A percentile compares a stretch with the other conserved stretches of the same genome.
Evolutionary conservation across 2,329 filamentous ascomycete genomes (phyloP).

Genomic region (Penicillium brasilianum): DNA sequence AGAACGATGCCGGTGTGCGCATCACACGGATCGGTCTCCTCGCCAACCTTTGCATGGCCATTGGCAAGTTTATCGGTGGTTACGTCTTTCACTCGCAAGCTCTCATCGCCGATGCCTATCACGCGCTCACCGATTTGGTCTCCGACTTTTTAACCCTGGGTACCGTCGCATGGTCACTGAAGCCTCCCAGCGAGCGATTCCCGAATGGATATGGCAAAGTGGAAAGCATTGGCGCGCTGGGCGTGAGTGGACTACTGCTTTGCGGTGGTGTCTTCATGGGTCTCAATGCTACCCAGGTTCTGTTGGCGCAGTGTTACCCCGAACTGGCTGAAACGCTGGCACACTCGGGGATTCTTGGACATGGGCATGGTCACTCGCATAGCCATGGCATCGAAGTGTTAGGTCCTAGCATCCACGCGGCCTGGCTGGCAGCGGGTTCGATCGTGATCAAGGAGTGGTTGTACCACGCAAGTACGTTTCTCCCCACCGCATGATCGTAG

Average conservation of each 20-base stretch:
- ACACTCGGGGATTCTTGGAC: conserved; percentile 50
- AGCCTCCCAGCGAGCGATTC: conserved; percentile 80
- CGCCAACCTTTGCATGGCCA: conserved; percentile 91
- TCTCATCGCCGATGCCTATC: conserved; percentile 91
- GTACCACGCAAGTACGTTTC: conserved; percentile 87
- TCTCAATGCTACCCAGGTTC: conserved; percentile 70
- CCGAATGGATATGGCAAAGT: conserved; percentile 95
- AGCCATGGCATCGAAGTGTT: conserved; percentile 56
- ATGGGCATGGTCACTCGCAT: conserved; percentile 67
- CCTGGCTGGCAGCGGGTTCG: conserved; percentile 89
- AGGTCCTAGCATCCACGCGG: conserved; percentile 87
- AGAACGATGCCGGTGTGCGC: conserved; percentile 88
- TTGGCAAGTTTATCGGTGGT: conserved; percentile 89
- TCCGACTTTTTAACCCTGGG: conserved; percentile 93
- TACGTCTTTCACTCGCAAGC: conserved; percentile 95
- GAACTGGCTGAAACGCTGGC: conserved; percentile 62
- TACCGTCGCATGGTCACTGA: conserved; percentile 91
- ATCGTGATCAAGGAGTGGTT: conserved; percentile 96
- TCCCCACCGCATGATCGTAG: neutral
- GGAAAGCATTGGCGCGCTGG: conserved; percentile 92
- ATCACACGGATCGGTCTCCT: conserved; percentile 89
- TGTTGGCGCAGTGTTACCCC: conserved; percentile 75
- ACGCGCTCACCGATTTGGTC: conserved; percentile 92
- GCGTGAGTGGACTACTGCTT: conserved; percentile 89
- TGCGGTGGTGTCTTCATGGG: conserved; percentile 93